Evolutionary conservation across 2,329 filamentous ascomycete species (phyloP).

Genomic region (Balansia obtecta): DNA sequence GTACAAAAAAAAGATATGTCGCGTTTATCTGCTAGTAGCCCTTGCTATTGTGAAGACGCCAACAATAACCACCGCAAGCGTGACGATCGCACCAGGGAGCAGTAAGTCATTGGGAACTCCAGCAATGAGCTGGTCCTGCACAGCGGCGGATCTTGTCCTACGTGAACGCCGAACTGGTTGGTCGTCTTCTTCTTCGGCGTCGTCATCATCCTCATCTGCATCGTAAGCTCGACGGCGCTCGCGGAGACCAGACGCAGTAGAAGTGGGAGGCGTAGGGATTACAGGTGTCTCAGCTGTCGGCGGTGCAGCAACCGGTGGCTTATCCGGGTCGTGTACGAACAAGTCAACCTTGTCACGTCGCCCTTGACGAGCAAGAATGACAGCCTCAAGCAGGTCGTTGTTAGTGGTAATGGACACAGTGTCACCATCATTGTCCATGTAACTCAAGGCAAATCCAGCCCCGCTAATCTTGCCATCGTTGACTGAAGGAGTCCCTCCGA

Average conservation of each 20-base stretch:
- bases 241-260: slow-evolving; percentile 33
- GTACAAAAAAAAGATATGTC: slow-evolving; percentile 7
- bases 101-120: slow-evolving; percentile 92
- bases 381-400: slow-evolving; percentile 81
- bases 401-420: slow-evolving; percentile 95
- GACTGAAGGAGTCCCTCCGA: slow-evolving; percentile 69
- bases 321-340: slow-evolving; percentile 87
- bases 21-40: slow-evolving; percentile 38
- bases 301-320: slow-evolving; percentile 62
- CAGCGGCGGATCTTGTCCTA: slow-evolving; percentile 23
- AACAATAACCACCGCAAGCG: slow-evolving; percentile 86
- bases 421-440: slow-evolving; percentile 93
- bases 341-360: slow-evolving; percentile 89
- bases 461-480: slow-evolving; percentile 68
- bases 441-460: slow-evolving; percentile 82
- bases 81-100: slow-evolving; percentile 85
- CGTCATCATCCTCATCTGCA: slow-evolving; percentile 41
- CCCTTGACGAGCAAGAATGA: slow-evolving; percentile 65
- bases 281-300: slow-evolving; percentile 32
- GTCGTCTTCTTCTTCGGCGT: slow-evolving; percentile 41
- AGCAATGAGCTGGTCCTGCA: slow-evolving; percentile 68
- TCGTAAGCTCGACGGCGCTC: slow-evolving; percentile 35
- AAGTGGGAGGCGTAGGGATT: slow-evolving; percentile 34
- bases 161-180: slow-evolving; percentile 33
- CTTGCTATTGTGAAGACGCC: slow-evolving; percentile 84